phyloP scores from a whole-genome alignment of 2,329 filamentous ascomycete species.

The Phialophora verrucosa region DNA sequence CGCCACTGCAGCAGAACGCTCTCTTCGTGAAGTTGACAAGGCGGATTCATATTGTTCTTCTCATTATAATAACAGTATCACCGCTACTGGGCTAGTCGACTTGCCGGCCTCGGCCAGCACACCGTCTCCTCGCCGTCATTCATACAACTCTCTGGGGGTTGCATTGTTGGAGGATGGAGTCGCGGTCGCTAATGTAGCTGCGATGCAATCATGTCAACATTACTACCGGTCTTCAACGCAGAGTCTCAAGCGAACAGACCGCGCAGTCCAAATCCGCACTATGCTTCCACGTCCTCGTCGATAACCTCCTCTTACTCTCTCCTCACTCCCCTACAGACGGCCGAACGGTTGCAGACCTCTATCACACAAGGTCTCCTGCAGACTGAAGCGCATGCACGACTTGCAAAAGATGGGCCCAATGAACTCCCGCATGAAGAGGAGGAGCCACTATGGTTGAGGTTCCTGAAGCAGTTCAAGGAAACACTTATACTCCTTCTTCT shows the following conservation, averaged over 20 bases:
- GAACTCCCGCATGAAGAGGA: conserved; percentile 93
- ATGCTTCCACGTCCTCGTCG: conserved; percentile 41
- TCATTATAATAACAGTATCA: neutral
- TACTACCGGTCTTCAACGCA: conserved; percentile 63
- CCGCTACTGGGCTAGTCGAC: neutral
- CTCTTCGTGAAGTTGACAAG: neutral
- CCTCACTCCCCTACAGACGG: conserved; percentile 78
- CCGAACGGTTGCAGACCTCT: conserved; percentile 79
- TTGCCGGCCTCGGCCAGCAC: neutral
- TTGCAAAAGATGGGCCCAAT: conserved; percentile 84
- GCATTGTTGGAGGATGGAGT: conserved; percentile 24
- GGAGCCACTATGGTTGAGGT: conserved; percentile 92
- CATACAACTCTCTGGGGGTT: conserved; percentile 6
- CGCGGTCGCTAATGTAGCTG: conserved; percentile 39
- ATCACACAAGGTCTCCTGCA: conserved; percentile 79
- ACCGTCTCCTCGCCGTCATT: neutral
- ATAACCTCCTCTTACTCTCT: conserved; percentile 61
- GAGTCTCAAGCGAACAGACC: conserved; percentile 37
- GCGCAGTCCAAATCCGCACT: conserved; percentile 25
- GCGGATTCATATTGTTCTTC: neutral
- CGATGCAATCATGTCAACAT: conserved; percentile 68
- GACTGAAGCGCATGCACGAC: conserved; percentile 77
- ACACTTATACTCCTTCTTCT: conserved; percentile 91
- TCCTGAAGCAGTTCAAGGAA: conserved; percentile 95
- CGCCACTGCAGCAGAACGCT: neutral